Percentiles rank a stretch among this genome's conserved stretches.
These are phyloP conservation scores for Acanthamoeba royreba DNA, from an alignment of 208 protist genomes.

Conservation along the genomic window DNA sequence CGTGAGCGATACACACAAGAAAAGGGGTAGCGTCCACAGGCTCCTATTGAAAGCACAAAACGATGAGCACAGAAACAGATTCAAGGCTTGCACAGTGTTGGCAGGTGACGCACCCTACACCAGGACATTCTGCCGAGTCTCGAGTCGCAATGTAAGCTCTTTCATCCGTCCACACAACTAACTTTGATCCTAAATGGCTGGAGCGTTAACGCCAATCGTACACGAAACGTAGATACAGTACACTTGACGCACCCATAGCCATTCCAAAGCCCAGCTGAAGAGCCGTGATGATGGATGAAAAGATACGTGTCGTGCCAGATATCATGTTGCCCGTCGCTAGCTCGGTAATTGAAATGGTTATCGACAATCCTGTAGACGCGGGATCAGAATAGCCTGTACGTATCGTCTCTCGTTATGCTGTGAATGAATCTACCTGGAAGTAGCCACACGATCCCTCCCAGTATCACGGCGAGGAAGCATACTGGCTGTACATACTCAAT, in stretches of 20 bases:
- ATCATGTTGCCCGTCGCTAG: conserved; percentile 34
- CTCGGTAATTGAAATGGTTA: neutral
- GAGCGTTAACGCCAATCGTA: neutral
- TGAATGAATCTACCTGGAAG: neutral
- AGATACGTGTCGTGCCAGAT: conserved; percentile 18
- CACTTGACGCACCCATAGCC: neutral
- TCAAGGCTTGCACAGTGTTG: too few species aligned
- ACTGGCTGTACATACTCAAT: neutral
- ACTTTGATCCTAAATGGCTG: neutral
- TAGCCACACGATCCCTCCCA: neutral
- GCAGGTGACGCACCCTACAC: neutral
- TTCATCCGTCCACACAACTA: conserved; percentile 24
- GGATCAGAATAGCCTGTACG: neutral
- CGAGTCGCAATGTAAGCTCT: neutral
- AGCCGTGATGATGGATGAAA: neutral
- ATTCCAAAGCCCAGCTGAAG: conserved; percentile 37
- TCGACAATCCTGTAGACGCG: neutral
- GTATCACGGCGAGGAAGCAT: neutral
- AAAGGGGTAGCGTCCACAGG: neutral
- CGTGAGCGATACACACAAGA: neutral
- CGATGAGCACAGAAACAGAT: neutral
- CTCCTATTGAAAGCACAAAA: neutral
- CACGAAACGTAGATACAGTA: neutral
- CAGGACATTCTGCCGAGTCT: neutral
- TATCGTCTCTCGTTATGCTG: neutral